These are phyloP conservation scores for Botrytis deweyae DNA, from an alignment of 2,329 filamentous ascomycete species.

Conservation along the genomic window DNA sequence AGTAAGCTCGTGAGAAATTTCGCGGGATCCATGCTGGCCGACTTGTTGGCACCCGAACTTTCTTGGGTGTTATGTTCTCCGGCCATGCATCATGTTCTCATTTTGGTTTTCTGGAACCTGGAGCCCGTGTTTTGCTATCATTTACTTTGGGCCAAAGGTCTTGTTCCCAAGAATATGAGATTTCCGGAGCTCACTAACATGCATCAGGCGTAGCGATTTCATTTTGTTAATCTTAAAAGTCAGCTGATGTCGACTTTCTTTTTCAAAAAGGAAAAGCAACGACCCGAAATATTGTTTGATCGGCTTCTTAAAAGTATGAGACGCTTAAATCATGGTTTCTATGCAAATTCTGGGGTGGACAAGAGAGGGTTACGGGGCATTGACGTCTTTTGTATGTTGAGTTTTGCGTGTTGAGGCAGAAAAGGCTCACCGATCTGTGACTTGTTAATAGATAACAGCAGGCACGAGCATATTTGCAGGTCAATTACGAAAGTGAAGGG, in stretches of 20 bases:
- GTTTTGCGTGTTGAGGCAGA: not conserved
- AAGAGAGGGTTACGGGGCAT: not conserved
- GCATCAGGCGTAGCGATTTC: not conserved
- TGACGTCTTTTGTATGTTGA: not conserved
- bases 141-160: not conserved
- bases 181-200: not conserved
- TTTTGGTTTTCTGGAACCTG: not conserved
- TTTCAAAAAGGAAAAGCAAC: not conserved
- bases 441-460: not conserved
- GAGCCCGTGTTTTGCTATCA: not conserved
- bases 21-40: not conserved
- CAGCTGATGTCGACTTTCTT: not conserved
- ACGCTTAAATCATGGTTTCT: not conserved
- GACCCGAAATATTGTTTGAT: not conserved
- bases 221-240: not conserved
- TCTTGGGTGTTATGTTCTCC: too few species aligned
- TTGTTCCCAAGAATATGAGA: not conserved
- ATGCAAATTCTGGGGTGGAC: not conserved
- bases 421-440: not conserved
- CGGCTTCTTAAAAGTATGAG: not conserved
- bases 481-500: not conserved
- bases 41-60: not conserved
- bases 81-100: not conserved
- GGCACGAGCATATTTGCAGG: not conserved
- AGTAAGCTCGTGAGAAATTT: not conserved